Conservation (phyloP, 2,329 filamentous ascomycete species). For the Chaetomium olivaceum region DNA sequence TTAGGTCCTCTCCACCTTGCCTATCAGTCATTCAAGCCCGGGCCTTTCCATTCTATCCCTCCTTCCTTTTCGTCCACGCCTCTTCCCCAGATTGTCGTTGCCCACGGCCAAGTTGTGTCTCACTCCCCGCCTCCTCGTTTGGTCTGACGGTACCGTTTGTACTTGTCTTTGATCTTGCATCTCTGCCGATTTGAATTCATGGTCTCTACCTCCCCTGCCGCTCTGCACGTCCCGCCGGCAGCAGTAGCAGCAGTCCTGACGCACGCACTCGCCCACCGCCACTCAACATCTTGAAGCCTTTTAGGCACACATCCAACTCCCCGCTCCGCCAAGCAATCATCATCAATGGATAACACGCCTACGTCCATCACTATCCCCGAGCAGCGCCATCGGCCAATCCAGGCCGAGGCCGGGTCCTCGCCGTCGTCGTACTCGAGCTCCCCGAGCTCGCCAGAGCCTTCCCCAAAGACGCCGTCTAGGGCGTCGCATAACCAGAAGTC, state of each 20-base stretch:
- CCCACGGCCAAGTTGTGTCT: background rate
- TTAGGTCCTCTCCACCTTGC: slow-evolving; percentile 7
- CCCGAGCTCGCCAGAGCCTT: slow-evolving; percentile 48
- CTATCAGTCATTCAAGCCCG: slow-evolving; percentile 7
- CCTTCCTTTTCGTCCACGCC: background rate
- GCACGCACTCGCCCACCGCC: slow-evolving; percentile 15
- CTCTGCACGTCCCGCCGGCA: slow-evolving; percentile 30
- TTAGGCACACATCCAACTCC: slow-evolving; percentile 2
- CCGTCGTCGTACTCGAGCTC: slow-evolving; percentile 61
- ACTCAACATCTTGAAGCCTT: slow-evolving; percentile 1
- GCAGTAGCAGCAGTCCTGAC: slow-evolving; percentile 23
- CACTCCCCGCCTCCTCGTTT: background rate
- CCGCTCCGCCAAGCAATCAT: slow-evolving; percentile 4
- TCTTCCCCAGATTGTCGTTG: slow-evolving; percentile 3
- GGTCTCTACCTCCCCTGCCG: slow-evolving; percentile 26
- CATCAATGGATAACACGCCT: slow-evolving; percentile 51
- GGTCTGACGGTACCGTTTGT: background rate
- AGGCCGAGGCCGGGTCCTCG: slow-evolving; percentile 51
- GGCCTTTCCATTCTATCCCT: background rate
- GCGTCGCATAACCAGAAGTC: slow-evolving; percentile 46
- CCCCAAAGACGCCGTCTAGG: slow-evolving; percentile 38
- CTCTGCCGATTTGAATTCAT: slow-evolving; percentile 25
- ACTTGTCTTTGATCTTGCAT: background rate
- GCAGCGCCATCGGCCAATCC: slow-evolving; percentile 38
- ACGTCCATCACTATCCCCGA: slow-evolving; percentile 69